Conservation (phyloP, 176 grass and related monocot genomes). For the Bonia amplexicaulis region DNA sequence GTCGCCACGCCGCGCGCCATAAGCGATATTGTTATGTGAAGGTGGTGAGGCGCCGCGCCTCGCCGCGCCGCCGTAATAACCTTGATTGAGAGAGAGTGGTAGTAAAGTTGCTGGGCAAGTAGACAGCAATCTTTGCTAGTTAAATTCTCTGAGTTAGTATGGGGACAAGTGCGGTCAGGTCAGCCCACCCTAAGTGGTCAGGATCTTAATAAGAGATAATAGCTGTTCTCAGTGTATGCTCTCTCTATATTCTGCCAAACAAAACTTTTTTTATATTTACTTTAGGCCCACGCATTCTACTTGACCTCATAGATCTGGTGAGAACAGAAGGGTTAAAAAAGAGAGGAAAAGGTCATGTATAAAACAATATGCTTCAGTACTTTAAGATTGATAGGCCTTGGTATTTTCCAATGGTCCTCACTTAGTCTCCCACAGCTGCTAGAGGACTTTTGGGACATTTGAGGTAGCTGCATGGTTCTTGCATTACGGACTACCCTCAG, state of each 20-base stretch:
- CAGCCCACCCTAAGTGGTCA: not conserved
- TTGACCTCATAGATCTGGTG: not conserved
- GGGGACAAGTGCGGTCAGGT: not conserved
- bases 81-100: not conserved
- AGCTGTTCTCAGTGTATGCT: not conserved
- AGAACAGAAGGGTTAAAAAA: not conserved
- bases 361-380: not conserved
- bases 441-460: not conserved
- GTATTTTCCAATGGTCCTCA: not conserved
- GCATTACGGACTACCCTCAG: not conserved
- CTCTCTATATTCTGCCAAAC: not conserved
- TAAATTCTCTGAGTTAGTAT: not conserved
- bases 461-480: slow-evolving; percentile 1
- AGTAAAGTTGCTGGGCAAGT: not conserved
- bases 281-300: not conserved
- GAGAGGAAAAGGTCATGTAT: not conserved
- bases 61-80: no score
- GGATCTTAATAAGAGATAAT: not conserved
- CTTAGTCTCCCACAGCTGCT: not conserved
- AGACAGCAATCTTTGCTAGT: not conserved
- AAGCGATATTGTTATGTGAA: no score
- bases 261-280: not conserved
- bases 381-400: not conserved
- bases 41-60: no score
- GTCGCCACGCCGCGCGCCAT: no score